Evolutionary conservation across 106 monocot genomes (phyloP).

Genomic region (Iris macrosiphon): DNA sequence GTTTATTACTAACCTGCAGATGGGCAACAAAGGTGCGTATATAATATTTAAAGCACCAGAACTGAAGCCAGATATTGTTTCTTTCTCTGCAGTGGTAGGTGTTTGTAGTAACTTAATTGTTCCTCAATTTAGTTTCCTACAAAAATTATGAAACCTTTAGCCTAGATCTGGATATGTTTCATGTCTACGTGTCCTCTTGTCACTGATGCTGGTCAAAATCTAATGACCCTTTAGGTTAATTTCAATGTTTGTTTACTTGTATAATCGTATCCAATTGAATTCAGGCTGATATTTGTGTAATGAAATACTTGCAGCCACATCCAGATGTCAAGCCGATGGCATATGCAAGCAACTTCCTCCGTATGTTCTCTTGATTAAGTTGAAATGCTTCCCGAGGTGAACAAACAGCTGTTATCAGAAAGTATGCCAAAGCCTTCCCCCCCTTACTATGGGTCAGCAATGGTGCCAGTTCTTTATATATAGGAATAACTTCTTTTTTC

Average conservation of each 20-base stretch:
- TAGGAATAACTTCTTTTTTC: too few relatives aligned
- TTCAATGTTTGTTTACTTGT: neutral
- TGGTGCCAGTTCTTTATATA: too few relatives aligned
- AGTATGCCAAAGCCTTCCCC: too few relatives aligned
- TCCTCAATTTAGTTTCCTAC: too few relatives aligned
- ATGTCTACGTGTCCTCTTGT: neutral
- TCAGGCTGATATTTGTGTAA: too few relatives aligned
- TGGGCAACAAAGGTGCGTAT: constrained; percentile 98
- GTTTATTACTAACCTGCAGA: constrained; percentile 34
- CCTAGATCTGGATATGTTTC: neutral
- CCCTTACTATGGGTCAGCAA: too few relatives aligned
- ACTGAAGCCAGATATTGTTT: constrained; percentile 77
- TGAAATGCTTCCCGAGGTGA: too few relatives aligned
- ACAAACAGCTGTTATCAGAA: too few relatives aligned
- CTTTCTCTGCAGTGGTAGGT: constrained; percentile 84
- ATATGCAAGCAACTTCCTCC: constrained; percentile 84
- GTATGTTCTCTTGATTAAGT: constrained; percentile 77
- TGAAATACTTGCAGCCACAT: constrained; percentile 65
- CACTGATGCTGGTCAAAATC: neutral
- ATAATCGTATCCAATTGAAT: neutral
- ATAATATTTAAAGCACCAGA: constrained; percentile 70
- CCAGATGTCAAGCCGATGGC: constrained; percentile 99
- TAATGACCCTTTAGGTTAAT: constrained; percentile 1
- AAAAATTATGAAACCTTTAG: neutral
- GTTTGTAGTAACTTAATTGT: neutral